Evolutionary conservation across 2,329 filamentous ascomycete species (phyloP), one percentile per base, ranked within the genome.

Genomic region (Xylogone sp.): DNA sequence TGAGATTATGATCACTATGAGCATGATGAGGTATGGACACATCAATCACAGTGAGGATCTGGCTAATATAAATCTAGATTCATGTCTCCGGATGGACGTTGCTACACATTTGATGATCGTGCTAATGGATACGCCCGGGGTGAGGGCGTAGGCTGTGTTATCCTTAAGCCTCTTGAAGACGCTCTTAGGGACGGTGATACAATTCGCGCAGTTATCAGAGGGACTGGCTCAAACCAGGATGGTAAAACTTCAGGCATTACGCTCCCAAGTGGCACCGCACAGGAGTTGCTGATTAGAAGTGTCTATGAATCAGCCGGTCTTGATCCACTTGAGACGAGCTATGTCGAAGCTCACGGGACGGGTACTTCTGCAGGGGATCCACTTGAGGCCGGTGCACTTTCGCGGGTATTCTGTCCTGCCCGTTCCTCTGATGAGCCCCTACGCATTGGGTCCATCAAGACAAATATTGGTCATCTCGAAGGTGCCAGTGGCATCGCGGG

Each of bases 111-210:
- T 59, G 83, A 84, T 57, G 62, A 70, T n/a, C 71, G 73, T 2
- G 84, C 81, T 18, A 78, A 81, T 53, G 85, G 84, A 1, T 88
- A 87, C 59, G 82, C 78, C 0, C 73, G 83, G 27, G 84, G 83
- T 1, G 84, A 88, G 59, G 84, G 83, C 0, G 71, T 80, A 21
- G 81, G 75, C 0, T 72, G 79, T 18, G 65, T 87, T 1, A 59
- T 86, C 3, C 60, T 87, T 44, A 87, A 87, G 65, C 74, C 74
- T 1, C 67, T 87, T 4, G 68, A 69, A 9, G 62, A 69, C 43
- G 74, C 74, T 1, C 29, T 76, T 7, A 58, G 61, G 18, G 70
- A 74, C 39, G 63, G 65, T 3, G 69, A 78, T 55, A 61, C 62
- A 0, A 71, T 77, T 19, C 65, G 70, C 2, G 71, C 70, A 5